Evolutionary conservation across 352 stramenopile genomes (phyloP).

Genomic region (Phytophthora multivora): DNA sequence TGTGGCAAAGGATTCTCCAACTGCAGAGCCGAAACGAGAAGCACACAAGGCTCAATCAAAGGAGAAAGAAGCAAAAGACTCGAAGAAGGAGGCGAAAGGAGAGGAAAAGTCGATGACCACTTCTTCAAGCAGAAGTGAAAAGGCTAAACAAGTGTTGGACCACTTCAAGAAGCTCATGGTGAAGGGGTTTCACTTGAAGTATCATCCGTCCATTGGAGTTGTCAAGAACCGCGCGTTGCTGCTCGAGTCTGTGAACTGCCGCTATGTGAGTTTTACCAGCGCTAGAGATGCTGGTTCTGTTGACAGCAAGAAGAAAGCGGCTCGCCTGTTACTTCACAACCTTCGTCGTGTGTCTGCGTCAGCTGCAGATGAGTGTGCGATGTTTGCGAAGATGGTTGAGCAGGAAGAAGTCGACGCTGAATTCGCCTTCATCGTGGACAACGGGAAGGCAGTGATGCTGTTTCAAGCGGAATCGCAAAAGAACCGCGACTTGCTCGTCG

Average conservation of each 20-base stretch:
- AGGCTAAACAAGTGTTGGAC: conserved; percentile 62
- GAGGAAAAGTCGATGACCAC: conserved; percentile 15
- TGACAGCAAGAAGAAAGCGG: conserved; percentile 54
- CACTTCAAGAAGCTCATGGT: conserved; percentile 79
- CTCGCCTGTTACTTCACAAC: conserved; percentile 64
- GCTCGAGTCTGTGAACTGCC: conserved; percentile 41
- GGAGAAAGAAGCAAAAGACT: conserved; percentile 5
- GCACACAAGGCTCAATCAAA: not conserved
- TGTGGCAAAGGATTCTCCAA: not conserved
- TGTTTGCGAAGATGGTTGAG: conserved; percentile 34
- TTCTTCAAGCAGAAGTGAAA: conserved; percentile 37
- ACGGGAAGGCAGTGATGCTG: conserved; percentile 63
- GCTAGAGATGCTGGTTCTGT: conserved; percentile 23
- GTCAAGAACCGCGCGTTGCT: conserved; percentile 55
- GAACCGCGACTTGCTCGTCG: conserved; percentile 70
- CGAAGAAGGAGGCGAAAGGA: conserved; percentile 22
- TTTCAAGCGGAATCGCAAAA: conserved; percentile 72
- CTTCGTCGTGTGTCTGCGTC: conserved; percentile 50
- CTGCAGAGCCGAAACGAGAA: conserved; percentile 4
- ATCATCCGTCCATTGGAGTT: conserved; percentile 50
- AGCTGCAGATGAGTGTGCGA: conserved; percentile 32
- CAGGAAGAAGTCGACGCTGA: conserved; percentile 24
- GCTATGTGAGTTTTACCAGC: conserved; percentile 65
- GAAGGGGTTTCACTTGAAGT: conserved; percentile 69
- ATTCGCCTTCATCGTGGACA: conserved; percentile 55